Evolutionary conservation across 768 basidiomycete species (phyloP), one percentile per base, ranked within the genome.

Genomic region (Leccinum obscurum): DNA sequence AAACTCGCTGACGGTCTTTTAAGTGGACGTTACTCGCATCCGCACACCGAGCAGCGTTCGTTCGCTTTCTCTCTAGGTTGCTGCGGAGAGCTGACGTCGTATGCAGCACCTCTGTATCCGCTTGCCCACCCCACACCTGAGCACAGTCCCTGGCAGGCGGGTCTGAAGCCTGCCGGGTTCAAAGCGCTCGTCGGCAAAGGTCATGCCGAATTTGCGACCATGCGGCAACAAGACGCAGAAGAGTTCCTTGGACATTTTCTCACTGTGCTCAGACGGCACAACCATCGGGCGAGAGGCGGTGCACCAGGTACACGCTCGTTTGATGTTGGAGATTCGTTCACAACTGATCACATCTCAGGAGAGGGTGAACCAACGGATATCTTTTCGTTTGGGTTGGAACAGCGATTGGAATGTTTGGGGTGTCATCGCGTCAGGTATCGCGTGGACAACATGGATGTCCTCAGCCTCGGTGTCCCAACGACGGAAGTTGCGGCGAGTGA

Each of bases 161-260:
- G 97, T 0, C 72, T 99, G 46, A 83, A 84, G 48, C 97, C 96
- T 0, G 79, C 80, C 1, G 85, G 85, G 63, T 93, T 98, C 80
- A 98, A 98, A 74, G 77, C 86, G 5, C 83, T 98, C 10, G 85
- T 98, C 37, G 96, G 96, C 3, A 92, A 90, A 65, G 94, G 93
- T 1, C 97, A 98, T 68, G 84, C 84, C 34, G 97, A 98, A 75
- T 98, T 98, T 68, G 80, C 90, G 35, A 98, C 95, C 52, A 98
- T 98, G 95, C 83, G 85, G 55, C 96, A 99, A 74, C 97, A 98
- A 70, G 97, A 99, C 68, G 87, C 95, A 6, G 94, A 96, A 69
- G 96, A 98, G 75, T 98, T 98, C 77, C 81, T 99, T 56, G 82
- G 85, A 37, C 85, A 96, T 74, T 77, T 98, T 2, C 67, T 98